Evolutionary conservation across 1,139 yeast species (phyloP), one percentile per base, ranked within the genome.

Genomic region (Blastobotrys arbuscula): DNA sequence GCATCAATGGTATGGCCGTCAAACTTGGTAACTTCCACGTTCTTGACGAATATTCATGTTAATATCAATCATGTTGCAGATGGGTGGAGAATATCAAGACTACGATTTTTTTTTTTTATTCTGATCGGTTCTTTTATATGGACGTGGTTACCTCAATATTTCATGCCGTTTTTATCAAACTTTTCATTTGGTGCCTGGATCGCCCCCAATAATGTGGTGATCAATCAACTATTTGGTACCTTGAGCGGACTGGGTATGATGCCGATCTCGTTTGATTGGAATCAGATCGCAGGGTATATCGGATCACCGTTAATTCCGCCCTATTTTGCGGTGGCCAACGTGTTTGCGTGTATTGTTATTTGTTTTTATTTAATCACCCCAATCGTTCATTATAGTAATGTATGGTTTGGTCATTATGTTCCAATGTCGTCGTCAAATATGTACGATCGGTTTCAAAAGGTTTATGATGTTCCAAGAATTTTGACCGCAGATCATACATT

Each of bases 281-380:
- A 75, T 42, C 77, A 74, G 63, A 65, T 77, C 44, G 67, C 78
- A 2, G 84, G 81, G 47, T 78, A 76, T 64, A 67, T 78, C 52
- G 80, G 82, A 15, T 76, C 84, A 23, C 87, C 90, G 10, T 72
- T 84, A 59, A 74, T 81, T 55, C 84, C 87, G 8, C 89, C 90
- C 28, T 78, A 81, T 45, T 69, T 76, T 47, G 76, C 82, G 19
- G 67, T 77, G 49, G 70, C 74, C 34, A 80, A 82, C 56, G 72
- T 77, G 52, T 68, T 75, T 37, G 57, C 69, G 5, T 74, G 80
- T 18, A 64, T 77, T 45, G 66, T 78, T 13, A 51, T 72, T 33
- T 63, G 76, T 13, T 71, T 71, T 42, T 77, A 75, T 72, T 59
- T 77, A 35, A 59, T 73, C 26, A 67, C 70, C 31, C 73, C 80